These are phyloP conservation scores for Peronospora farinosa DNA, from an alignment of 352 stramenopile genomes.

Conservation along the genomic window DNA sequence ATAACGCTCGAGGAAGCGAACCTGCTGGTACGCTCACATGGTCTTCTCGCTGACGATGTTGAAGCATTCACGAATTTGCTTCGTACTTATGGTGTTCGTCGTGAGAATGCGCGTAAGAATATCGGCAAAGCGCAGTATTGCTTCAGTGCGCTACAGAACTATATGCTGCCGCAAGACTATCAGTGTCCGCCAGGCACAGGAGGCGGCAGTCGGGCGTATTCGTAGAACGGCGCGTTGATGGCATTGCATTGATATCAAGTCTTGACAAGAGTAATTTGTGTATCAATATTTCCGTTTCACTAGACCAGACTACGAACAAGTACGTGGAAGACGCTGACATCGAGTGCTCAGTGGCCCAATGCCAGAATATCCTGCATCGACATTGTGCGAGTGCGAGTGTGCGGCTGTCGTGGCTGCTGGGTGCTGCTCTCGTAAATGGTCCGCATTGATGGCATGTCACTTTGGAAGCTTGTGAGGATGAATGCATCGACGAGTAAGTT, in stretches of 20 bases:
- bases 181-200: slow-evolving; percentile 78
- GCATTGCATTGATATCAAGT: slow-evolving; percentile 11
- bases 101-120: slow-evolving; percentile 84
- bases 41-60: slow-evolving; percentile 42
- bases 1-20: slow-evolving; percentile 91
- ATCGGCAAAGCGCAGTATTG: slow-evolving; percentile 82
- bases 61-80: slow-evolving; percentile 60
- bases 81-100: slow-evolving; percentile 67
- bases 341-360: slow-evolving; percentile 23
- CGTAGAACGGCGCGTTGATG: slow-evolving; percentile 25
- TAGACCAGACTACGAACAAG: slow-evolving; percentile 16
- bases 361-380: slow-evolving; percentile 71
- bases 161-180: slow-evolving; percentile 70
- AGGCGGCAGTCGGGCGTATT: slow-evolving; percentile 54
- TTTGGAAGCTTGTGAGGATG: slow-evolving; percentile 59
- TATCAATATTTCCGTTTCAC: slow-evolving; percentile 23
- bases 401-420: slow-evolving; percentile 6
- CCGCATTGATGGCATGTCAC: slow-evolving; percentile 25
- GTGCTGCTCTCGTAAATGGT: slow-evolving; percentile 7
- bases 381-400: slow-evolving; percentile 46
- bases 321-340: slow-evolving; percentile 2
- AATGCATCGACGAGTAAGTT: slow-evolving; percentile 67
- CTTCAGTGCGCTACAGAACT: slow-evolving; percentile 79
- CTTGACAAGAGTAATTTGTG: slow-evolving; percentile 18
- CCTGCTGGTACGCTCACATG: slow-evolving; percentile 51